phyloP scores from a whole-genome alignment of 2,329 filamentous ascomycete species.

The Fusarium sororula region DNA sequence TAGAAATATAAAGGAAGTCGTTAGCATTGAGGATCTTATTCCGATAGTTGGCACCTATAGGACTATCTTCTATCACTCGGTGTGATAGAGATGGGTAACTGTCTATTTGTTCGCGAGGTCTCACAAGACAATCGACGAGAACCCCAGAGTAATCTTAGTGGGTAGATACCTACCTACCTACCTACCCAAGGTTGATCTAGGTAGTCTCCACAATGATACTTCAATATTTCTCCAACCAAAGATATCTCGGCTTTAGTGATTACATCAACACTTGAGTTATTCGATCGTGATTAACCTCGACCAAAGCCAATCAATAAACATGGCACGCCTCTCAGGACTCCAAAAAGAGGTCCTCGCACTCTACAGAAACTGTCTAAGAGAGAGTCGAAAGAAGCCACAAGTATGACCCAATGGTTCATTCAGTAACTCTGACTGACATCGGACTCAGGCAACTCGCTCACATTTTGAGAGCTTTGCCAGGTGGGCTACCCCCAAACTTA shows the following conservation, averaged over 20 bases:
- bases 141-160: background rate
- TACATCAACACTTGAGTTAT: slow-evolving; percentile 13
- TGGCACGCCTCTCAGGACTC: slow-evolving; percentile 75
- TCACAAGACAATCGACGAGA: background rate
- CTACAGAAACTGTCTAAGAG: slow-evolving; percentile 86
- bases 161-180: background rate
- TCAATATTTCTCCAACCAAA: slow-evolving; percentile 2
- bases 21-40: too few species aligned
- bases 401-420: slow-evolving; percentile 53
- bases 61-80: background rate
- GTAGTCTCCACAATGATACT: slow-evolving; percentile 19
- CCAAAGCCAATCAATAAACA: slow-evolving; percentile 2
- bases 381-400: slow-evolving; percentile 80
- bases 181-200: background rate
- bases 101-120: background rate
- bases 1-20: background rate
- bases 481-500: slow-evolving; percentile 51
- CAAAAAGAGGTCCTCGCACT: slow-evolving; percentile 87
- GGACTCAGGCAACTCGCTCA: slow-evolving; percentile 56
- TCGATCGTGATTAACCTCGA: background rate
- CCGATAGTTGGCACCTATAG: too few species aligned
- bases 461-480: slow-evolving; percentile 73
- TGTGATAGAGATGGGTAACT: background rate
- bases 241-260: background rate
- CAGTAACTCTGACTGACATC: slow-evolving; percentile 20